phyloP scores from a whole-genome alignment of 331 rosid species.

The Dryas integrifolia region DNA sequence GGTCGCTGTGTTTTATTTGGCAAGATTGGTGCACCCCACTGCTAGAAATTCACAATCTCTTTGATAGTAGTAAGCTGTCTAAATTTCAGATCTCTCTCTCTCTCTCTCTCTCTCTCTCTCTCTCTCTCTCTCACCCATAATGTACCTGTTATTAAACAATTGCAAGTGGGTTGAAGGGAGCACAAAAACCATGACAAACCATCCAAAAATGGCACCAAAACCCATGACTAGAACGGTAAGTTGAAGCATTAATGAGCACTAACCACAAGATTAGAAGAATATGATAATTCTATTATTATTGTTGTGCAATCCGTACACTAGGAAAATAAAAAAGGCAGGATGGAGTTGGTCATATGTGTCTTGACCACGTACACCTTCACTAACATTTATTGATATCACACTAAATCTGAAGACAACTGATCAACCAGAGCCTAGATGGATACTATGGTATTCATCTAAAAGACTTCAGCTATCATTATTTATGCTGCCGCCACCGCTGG shows the following conservation, averaged over 20 bases:
- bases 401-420: not conserved
- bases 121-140: not conserved
- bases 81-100: slow-evolving; percentile 1
- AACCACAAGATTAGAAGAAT: slow-evolving; percentile 40
- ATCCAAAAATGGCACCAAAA: slow-evolving; percentile 17
- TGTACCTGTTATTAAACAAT: slow-evolving; percentile 6
- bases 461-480: slow-evolving; percentile 15
- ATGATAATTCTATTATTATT: slow-evolving; percentile 28
- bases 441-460: slow-evolving; percentile 26
- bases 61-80: too few relatives aligned
- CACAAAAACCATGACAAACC: slow-evolving; percentile 29
- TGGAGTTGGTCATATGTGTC: slow-evolving; percentile 32
- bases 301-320: slow-evolving; percentile 36
- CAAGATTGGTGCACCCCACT: not conserved
- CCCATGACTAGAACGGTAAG: slow-evolving; percentile 17
- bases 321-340: slow-evolving; percentile 18
- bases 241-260: slow-evolving; percentile 22
- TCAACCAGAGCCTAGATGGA: slow-evolving; percentile 17
- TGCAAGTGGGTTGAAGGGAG: slow-evolving; percentile 20
- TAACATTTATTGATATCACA: slow-evolving; percentile 22
- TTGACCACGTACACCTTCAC: slow-evolving; percentile 27
- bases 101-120: not conserved
- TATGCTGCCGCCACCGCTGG: slow-evolving; percentile 14
- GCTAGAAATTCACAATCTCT: slow-evolving; percentile 10
- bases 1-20: slow-evolving; percentile 18